A percentile compares a stretch with the other conserved stretches of the same genome.
These are phyloP conservation scores for Kodamaea leandrae DNA, from an alignment of 805 yeast genomes.

Conservation along the genomic window DNA sequence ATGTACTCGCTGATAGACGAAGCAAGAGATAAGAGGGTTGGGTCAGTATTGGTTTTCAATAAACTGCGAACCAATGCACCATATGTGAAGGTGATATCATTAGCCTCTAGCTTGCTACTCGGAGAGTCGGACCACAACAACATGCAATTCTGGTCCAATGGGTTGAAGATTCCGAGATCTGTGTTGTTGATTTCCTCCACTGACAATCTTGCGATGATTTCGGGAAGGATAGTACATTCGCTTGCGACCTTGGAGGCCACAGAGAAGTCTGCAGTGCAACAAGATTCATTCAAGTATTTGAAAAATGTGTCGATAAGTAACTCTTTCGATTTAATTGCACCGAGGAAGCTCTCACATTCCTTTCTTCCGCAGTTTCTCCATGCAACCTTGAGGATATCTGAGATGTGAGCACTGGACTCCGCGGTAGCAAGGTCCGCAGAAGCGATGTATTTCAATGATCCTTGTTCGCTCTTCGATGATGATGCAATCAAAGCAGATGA, in stretches of 20 bases:
- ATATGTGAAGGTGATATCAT: conserved; percentile 8
- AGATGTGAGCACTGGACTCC: background rate
- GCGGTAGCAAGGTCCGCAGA: conserved; percentile 1
- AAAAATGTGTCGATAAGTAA: conserved; percentile 2
- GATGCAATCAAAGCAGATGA: conserved; percentile 18
- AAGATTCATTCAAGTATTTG: background rate
- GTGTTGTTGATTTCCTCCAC: conserved; percentile 24
- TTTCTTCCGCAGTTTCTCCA: conserved; percentile 15
- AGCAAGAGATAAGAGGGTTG: conserved; percentile 4
- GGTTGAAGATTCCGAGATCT: conserved; percentile 46
- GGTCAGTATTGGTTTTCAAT: background rate
- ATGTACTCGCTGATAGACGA: conserved; percentile 20
- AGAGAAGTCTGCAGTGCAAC: conserved; percentile 14
- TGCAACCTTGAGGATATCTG: conserved; percentile 10
- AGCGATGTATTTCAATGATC: conserved; percentile 15
- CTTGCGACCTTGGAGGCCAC: conserved; percentile 8
- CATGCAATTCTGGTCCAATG: conserved; percentile 42
- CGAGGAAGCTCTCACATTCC: conserved; percentile 1
- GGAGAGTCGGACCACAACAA: too few relatives aligned
- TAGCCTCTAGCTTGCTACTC: background rate
- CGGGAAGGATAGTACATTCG: conserved; percentile 7
- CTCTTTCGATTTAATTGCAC: background rate
- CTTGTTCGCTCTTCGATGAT: conserved; percentile 9
- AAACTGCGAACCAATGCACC: conserved; percentile 16
- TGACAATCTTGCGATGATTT: conserved; percentile 14